Base-by-base conservation (phyloP, 495 filamentous ascomycete species). In the Neurospora pannonica region DNA sequence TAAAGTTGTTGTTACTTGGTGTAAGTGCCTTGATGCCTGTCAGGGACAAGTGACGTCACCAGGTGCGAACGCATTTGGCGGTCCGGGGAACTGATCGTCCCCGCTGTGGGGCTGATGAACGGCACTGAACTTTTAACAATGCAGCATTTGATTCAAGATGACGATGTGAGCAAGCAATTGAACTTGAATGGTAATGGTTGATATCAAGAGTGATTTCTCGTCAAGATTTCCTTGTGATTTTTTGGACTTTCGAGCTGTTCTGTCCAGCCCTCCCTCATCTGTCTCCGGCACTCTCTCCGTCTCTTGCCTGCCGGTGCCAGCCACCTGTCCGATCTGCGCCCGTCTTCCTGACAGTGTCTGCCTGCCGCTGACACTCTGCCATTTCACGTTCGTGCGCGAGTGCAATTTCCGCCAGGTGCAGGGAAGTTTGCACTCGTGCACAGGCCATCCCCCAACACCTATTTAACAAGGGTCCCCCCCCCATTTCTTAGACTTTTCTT, bases 371-470 rank as follows among this genome's bases (percentile, higher is more conserved):
- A 19, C 54, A 19, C 28, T 19, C 54, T 4, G 0, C 21, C 28
- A 34, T 3, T 9, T 17, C 7, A 67, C 28, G 28, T 67, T 7
- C 54, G 54, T 67, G 54, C 54, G 15, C 54, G 15, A 67, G 54
- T 67, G 54, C 54, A 67, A 67, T 67, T 67, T 67, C 54, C 54
- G 28, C 54, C 54, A 67, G 54, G 54, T 67, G 54, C 54, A 67
- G 28, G 54, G 28, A 67, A 67, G 54, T 67, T 75, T 73, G 74
- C 74, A 75, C 36, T 13, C 28, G 75, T 60, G 75, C 75, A 77
- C 75, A 54, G 74, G 36, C 75, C 74, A 36, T n/a, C 15, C 34
- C 0, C 3, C 13, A 9, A n/a, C 0, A 0, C 17, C 43, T 77
- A 77, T 71, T 71, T 39, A 77, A 39, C 11, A n/a, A 54, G n/a